Evolutionary conservation across 495 filamentous ascomycete genomes (phyloP), one percentile per base, ranked within the genome.

Genomic region (Lasiosphaeria miniovina): DNA sequence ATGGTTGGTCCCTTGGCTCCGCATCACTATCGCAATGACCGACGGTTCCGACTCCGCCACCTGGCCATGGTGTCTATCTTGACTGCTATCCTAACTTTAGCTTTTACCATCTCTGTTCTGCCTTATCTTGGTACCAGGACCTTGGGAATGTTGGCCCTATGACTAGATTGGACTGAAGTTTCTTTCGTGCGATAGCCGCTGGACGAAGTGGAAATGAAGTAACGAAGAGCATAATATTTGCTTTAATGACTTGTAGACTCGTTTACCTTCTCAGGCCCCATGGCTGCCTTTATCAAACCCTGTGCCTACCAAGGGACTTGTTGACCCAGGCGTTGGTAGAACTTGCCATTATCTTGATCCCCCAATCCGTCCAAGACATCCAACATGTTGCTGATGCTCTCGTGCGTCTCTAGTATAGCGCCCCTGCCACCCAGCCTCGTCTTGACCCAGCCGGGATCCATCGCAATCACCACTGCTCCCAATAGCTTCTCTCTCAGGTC

Each of bases 361-460:
- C 70, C 66, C 59, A 75, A n/a, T 14, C 60, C 62, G 10, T 65
- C 60, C 54, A 75, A 11, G 9, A 68, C 62, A 36, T 60, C 55
- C 50, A 76, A 53, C 53, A 72, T 68, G 0, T 71, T 69, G 4
- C 71, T 71, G 1, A 80, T 68, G 9, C 80, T 77, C 55, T 79
- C 74, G n/a, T 74, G 63, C 51, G 77, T 64, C n/a, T 74, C 69
- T 3, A 80, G 74, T 3, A 77, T 64, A 0, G 84, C 84, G 54
- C 67, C 71, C 12, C 57, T 55, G 0, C 84, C 83, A 9, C 84
- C 84, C 82, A 87, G 82, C 68, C 83, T 81, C 8, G 84, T 88
- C 59, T 78, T 71, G 46, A 87, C 83, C 85, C 84, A 87, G 3
- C 85, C 85, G 6, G 85, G 85, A 68, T 83, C 78, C 64, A 86